Base-by-base conservation (phyloP, 2,329 filamentous ascomycete species). In the Alternaria sp. region DNA sequence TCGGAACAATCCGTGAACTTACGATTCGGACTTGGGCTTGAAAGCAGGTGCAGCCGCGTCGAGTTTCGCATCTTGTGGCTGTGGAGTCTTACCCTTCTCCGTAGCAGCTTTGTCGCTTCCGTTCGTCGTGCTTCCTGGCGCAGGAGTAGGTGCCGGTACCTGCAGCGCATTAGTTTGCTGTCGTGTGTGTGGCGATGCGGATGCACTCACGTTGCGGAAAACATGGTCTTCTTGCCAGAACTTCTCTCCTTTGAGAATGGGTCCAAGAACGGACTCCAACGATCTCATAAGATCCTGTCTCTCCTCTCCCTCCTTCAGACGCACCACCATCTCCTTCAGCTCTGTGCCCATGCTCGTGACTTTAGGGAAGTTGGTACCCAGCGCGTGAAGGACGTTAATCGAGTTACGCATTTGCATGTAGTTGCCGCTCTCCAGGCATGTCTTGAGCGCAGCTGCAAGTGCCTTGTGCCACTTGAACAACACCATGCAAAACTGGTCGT, bases 381-480 rank as follows among this genome's bases (percentile, higher is more conserved):
- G 85, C 11, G 88, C 86, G 75, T 95, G 96, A 60, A 99, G 84
- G 4, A 98, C 85, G 59, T 91, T 95, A 67, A 98, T 96, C 44
- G 93, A 93, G 75, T 99, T 99, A 56, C 94, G 89, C 75, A 98
- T 96, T 77, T 97, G 94, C 91, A 97, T 97, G 87, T 95, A 99
- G 79, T 98, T 94, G 32, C 87, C 89, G 28, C 90, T 90, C 18
- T 88, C 88, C 47, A 99, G 84, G 75, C 94, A 97, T 38, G 86
- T 86, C 75, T 93, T 94, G 55, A 99, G 82, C 3, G 94, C 92
- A 51, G 83, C 87, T 69, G 91, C 91, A 43, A 99, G 81, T 64
- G 91, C 88, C 70, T 90, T 89, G 78, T 99, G 96, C 93, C 94
- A 98, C 69, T 92, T 91, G 82, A 91, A 95, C 32, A 97, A 83